phyloP scores from a whole-genome alignment of 257 asterid species.

The Solanum peruvianum region DNA sequence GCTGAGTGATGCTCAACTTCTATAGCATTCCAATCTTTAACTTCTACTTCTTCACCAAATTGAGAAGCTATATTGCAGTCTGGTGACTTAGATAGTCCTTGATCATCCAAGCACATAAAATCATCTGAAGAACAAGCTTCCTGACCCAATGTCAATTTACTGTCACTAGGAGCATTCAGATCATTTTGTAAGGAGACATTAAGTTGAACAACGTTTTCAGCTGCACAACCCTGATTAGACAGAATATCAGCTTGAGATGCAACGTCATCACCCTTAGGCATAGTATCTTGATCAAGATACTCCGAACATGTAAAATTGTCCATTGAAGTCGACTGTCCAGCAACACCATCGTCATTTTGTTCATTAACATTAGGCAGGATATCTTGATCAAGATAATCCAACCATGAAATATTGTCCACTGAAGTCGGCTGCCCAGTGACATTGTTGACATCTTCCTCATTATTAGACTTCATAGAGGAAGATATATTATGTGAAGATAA shows the following conservation, averaged over 20 bases:
- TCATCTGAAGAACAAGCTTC: constrained; percentile 12
- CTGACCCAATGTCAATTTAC: constrained; percentile 1
- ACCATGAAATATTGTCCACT: constrained; percentile 37
- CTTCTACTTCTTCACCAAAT: constrained; percentile 3
- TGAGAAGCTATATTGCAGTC: constrained; percentile 16
- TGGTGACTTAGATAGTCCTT: constrained; percentile 16
- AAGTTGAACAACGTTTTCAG: constrained; percentile 21
- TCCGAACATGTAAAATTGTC: constrained; percentile 50
- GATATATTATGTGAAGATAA: constrained; percentile 23
- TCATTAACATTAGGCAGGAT: constrained; percentile 11
- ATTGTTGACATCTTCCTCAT: constrained; percentile 7
- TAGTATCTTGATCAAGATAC: constrained; percentile 26
- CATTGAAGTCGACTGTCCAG: constrained; percentile 6
- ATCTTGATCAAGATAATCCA: constrained; percentile 45
- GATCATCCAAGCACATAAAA: constrained; percentile 10
- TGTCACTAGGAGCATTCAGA: constrained; percentile 11
- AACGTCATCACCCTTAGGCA: constrained; percentile 11
- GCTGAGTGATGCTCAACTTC: constrained; percentile 17
- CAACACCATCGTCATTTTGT: constrained; percentile 10
- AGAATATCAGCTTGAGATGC: constrained; percentile 20
- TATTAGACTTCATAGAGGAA: constrained; percentile 15
- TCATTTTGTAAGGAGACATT: constrained; percentile 14
- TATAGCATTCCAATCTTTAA: constrained; percentile 13
- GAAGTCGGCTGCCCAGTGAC: constrained; percentile 4
- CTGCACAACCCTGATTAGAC: constrained; percentile 20